phyloP scores from a whole-genome alignment of 179 eudicot genomes.

The Silene coronaria region DNA sequence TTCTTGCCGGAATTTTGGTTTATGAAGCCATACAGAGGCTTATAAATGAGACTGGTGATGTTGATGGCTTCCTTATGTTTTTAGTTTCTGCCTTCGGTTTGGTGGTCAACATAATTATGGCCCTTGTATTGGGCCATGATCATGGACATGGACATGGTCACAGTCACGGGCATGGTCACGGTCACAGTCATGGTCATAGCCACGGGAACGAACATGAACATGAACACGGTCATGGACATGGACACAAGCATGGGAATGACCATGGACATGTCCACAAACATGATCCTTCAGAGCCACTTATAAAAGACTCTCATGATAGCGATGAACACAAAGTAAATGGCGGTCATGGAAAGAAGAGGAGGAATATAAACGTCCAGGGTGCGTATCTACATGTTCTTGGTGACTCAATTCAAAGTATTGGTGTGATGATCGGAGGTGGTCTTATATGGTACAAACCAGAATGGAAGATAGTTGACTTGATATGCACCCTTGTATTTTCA shows the following conservation, averaged over 20 bases:
- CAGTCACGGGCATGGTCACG: conserved; percentile 53
- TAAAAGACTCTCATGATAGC: conserved; percentile 22
- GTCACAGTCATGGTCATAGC: conserved; percentile 40
- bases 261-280: conserved; percentile 29
- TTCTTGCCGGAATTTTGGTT: conserved; percentile 83
- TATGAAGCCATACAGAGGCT: conserved; percentile 68
- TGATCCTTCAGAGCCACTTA: conserved; percentile 40
- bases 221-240: conserved; percentile 19
- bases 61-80: conserved; percentile 75
- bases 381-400: conserved; percentile 92
- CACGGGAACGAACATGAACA: conserved; percentile 23
- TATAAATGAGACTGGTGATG: conserved; percentile 49
- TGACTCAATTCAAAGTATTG: conserved; percentile 82
- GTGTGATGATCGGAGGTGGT: conserved; percentile 91
- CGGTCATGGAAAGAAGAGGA: conserved; percentile 24
- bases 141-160: conserved; percentile 68
- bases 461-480: conserved; percentile 79
- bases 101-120: conserved; percentile 65
- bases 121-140: conserved; percentile 64
- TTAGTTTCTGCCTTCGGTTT: conserved; percentile 67
- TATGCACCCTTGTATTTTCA: conserved; percentile 78
- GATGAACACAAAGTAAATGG: conserved; percentile 13
- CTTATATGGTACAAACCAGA: conserved; percentile 80
- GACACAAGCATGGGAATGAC: conserved; percentile 22
- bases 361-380: conserved; percentile 78